phyloP scores from a whole-genome alignment of 202 grass and related monocot species.

The Elaeis oleifera region DNA sequence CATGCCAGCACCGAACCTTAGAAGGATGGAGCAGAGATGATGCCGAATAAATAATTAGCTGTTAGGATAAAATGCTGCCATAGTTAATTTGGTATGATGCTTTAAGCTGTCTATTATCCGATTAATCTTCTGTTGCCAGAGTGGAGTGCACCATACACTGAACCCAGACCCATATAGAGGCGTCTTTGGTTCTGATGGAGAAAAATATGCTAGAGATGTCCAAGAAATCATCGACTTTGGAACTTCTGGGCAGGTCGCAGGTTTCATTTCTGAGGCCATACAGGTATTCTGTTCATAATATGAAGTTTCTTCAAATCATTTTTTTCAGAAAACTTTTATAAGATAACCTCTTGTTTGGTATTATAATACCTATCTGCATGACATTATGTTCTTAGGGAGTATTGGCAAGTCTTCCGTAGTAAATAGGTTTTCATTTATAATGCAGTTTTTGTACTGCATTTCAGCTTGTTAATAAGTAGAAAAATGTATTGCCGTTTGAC shows the following conservation, averaged over 20 bases:
- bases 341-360: too few relatives aligned
- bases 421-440: too few relatives aligned
- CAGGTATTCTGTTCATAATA: constrained; percentile 26
- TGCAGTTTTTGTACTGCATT: too few relatives aligned
- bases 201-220: constrained; percentile 70
- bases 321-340: too few relatives aligned
- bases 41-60: constrained; percentile 2
- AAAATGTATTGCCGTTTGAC: not conserved
- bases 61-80: not conserved
- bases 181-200: constrained; percentile 49
- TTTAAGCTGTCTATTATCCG: not conserved
- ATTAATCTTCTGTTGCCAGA: constrained; percentile 28
- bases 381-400: too few relatives aligned
- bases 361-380: too few relatives aligned
- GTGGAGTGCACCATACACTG: constrained; percentile 67
- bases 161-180: constrained; percentile 88
- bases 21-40: too few relatives aligned
- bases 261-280: constrained; percentile 78
- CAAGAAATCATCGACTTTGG: constrained; percentile 89
- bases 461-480: not conserved
- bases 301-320: too few relatives aligned
- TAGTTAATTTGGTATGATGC: not conserved
- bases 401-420: too few relatives aligned
- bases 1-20: too few relatives aligned
- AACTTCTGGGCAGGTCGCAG: constrained; percentile 64